Conservation (phyloP, 306 rosid species). For the Citrullus mucosospermus region DNA sequence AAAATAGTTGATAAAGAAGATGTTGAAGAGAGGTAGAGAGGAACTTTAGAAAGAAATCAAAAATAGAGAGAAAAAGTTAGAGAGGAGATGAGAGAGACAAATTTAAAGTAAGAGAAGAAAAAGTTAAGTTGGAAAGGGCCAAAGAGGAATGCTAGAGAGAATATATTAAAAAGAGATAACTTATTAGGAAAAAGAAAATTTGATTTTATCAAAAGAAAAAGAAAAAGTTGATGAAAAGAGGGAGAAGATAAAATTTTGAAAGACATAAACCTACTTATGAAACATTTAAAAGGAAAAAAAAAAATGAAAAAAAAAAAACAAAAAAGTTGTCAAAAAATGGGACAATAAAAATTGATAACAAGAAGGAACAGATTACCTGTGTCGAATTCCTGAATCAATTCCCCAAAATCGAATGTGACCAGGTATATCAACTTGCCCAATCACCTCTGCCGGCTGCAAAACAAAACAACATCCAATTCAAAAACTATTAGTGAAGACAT, state of each 20-base stretch:
- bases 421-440: conserved; percentile 93
- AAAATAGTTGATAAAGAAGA: not conserved
- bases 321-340: not conserved
- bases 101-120: not conserved
- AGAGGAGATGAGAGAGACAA: not conserved
- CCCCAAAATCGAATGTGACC: conserved; percentile 89
- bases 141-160: not conserved
- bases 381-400: conserved; percentile 94
- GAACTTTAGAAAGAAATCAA: not conserved
- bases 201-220: too few species aligned
- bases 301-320: not conserved
- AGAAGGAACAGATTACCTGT: conserved; percentile 35
- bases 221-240: not conserved
- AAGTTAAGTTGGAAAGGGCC: not conserved
- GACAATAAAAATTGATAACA: not conserved
- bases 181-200: too few species aligned
- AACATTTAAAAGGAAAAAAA: not conserved
- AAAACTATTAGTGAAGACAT: too few species aligned
- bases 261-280: not conserved
- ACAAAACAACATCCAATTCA: not conserved
- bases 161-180: not conserved
- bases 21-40: not conserved
- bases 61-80: not conserved
- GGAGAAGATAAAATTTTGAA: not conserved
- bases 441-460: conserved; percentile 95